Percentiles rank a stretch among this genome's conserved stretches.
Conservation (phyloP, 2,329 filamentous ascomycete genomes). For the Botryotinia calthae region DNA sequence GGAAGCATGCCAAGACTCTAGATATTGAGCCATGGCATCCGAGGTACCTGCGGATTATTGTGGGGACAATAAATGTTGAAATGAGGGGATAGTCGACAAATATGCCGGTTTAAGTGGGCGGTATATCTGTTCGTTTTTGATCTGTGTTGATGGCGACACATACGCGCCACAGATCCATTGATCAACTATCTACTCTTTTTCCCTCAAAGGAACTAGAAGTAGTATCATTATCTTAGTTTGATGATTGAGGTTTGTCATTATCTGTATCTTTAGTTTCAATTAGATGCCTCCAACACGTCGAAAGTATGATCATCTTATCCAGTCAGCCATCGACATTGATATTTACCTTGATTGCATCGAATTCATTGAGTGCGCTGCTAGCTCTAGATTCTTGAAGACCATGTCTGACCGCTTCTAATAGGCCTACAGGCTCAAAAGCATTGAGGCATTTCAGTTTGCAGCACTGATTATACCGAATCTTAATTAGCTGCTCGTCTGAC, state of each 20-base stretch:
- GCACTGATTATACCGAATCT: background rate
- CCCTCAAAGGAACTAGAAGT: background rate
- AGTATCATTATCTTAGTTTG: background rate
- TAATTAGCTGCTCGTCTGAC: constrained; percentile 5
- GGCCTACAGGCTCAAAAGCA: background rate
- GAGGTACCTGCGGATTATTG: constrained; percentile 7
- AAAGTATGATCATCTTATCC: background rate
- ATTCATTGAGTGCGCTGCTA: background rate
- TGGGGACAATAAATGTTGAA: constrained; percentile 2
- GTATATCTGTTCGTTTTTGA: background rate
- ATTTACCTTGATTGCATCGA: background rate
- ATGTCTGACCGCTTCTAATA: background rate
- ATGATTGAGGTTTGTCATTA: background rate
- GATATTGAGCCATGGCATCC: background rate
- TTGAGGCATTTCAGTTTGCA: background rate
- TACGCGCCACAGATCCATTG: background rate
- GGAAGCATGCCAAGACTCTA: constrained; percentile 6
- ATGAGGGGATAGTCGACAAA: constrained; percentile 10
- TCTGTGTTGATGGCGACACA: background rate
- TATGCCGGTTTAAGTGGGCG: constrained; percentile 1
- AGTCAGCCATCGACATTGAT: background rate
- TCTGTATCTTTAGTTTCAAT: background rate
- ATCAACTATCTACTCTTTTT: constrained; percentile 4
- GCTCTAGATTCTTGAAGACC: constrained; percentile 1
- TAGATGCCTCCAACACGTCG: background rate